phyloP scores from a whole-genome alignment of 106 monocot genomes.

The Dioscorea zingiberensis region DNA sequence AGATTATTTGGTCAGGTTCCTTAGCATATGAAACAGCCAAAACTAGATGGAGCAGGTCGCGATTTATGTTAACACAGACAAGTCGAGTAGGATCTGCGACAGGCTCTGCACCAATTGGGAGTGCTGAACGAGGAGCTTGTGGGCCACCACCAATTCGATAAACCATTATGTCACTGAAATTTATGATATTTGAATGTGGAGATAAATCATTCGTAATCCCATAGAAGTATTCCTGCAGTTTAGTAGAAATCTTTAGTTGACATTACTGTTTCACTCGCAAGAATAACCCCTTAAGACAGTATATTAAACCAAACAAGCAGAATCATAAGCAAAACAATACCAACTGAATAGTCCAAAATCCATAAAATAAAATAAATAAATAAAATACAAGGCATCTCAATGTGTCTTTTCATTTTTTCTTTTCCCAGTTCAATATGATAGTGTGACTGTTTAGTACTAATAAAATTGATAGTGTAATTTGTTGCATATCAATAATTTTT shows the following conservation, averaged over 20 bases:
- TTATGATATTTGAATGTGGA: slow-evolving; percentile 81
- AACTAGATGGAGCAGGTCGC: slow-evolving; percentile 74
- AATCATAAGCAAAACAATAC: no score
- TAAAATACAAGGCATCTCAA: no score
- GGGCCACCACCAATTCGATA: slow-evolving; percentile 84
- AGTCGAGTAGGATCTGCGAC: slow-evolving; percentile 72
- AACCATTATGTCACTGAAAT: slow-evolving; percentile 70
- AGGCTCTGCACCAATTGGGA: slow-evolving; percentile 95
- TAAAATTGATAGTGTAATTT: no score
- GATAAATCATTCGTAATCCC: slow-evolving; percentile 75
- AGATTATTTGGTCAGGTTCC: slow-evolving; percentile 82
- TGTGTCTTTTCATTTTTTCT: no score
- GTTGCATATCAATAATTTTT: no score
- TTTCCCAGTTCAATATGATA: no score
- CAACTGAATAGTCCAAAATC: no score
- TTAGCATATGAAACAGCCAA: slow-evolving; percentile 95
- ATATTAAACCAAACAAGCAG: no score
- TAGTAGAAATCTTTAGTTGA: background rate
- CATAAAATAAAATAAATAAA: no score
- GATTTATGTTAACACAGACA: slow-evolving; percentile 64
- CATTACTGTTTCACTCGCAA: no score
- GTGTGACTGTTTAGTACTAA: no score
- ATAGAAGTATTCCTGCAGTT: slow-evolving; percentile 86
- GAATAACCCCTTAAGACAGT: no score
- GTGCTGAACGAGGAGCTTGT: slow-evolving; percentile 81